Conservation (phyloP, 371 early-diverging fungal species). For the Syncephalastrum contaminatum region DNA sequence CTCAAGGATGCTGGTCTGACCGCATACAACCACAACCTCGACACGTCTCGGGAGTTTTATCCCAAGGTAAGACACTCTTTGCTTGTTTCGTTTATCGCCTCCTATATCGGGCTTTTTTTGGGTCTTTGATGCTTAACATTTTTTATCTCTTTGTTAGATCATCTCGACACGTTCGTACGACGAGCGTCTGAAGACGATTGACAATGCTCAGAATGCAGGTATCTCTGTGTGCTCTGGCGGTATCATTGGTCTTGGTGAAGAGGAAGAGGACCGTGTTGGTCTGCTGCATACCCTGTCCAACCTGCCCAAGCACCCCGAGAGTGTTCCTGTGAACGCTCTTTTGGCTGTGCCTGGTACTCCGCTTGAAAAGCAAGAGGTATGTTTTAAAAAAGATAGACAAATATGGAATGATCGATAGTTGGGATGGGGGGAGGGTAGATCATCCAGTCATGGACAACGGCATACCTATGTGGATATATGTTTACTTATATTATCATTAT, state of each 20-base stretch:
- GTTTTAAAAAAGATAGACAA: not conserved
- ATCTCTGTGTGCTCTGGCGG: slow-evolving; percentile 90
- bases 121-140: not conserved
- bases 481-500: not conserved
- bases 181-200: slow-evolving; percentile 78
- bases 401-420: not conserved
- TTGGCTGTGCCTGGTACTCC: slow-evolving; percentile 84
- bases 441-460: too few relatives aligned
- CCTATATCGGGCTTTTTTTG: not conserved
- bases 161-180: slow-evolving; percentile 85
- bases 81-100: slow-evolving; percentile 3
- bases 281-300: slow-evolving; percentile 78
- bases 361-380: slow-evolving; percentile 71
- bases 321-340: slow-evolving; percentile 85
- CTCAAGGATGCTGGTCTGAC: slow-evolving; percentile 85
- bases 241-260: slow-evolving; percentile 86
- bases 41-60: slow-evolving; percentile 83
- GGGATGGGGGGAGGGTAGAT: too few relatives aligned
- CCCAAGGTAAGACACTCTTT: slow-evolving; percentile 58
- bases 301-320: slow-evolving; percentile 79
- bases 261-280: slow-evolving; percentile 74
- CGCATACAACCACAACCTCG: slow-evolving; percentile 91
- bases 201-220: slow-evolving; percentile 78
- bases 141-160: slow-evolving; percentile 35
- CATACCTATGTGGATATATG: not conserved